A percentile compares a stretch with the other conserved stretches of the same genome.
Conservation (phyloP, 129 eudicot species). For the Helichrysum umbraculigerum region DNA sequence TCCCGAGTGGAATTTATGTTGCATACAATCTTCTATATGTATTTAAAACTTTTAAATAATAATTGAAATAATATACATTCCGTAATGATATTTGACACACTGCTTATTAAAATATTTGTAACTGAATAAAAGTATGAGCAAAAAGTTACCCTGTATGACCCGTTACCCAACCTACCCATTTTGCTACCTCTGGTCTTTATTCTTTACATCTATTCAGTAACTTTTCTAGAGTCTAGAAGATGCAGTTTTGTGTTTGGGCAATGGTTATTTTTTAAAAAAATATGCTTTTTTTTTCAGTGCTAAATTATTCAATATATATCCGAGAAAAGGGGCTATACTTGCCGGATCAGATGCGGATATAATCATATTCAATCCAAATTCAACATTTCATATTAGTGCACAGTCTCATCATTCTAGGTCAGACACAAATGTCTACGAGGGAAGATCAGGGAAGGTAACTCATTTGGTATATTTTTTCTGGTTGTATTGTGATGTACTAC, state of each 20-base stretch:
- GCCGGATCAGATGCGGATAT: constrained; percentile 98
- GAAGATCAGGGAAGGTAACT: constrained; percentile 82
- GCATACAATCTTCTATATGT: not conserved
- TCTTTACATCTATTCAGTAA: not conserved
- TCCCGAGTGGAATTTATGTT: not conserved
- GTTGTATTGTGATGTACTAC: not conserved
- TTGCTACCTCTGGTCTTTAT: not conserved
- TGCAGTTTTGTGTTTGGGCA: constrained; percentile 11
- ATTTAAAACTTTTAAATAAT: not conserved
- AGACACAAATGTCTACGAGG: constrained; percentile 95
- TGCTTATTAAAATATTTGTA: no score
- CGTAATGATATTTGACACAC: not conserved
- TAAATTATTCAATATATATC: constrained; percentile 85
- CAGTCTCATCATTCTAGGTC: constrained; percentile 75
- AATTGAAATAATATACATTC: no score
- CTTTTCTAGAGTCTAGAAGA: constrained; percentile 18
- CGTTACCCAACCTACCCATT: not conserved
- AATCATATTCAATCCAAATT: constrained; percentile 81
- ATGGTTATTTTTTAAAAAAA: not conserved
- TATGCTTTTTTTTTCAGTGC: constrained; percentile 49
- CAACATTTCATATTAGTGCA: constrained; percentile 82
- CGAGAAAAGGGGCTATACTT: constrained; percentile 90
- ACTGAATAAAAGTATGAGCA: not conserved
- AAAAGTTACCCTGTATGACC: not conserved
- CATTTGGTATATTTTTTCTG: not conserved